Evolutionary conservation across 2,329 filamentous ascomycete species (phyloP), one percentile per base, ranked within the genome.

Genomic region (Ceratocystis cacaofunesta): DNA sequence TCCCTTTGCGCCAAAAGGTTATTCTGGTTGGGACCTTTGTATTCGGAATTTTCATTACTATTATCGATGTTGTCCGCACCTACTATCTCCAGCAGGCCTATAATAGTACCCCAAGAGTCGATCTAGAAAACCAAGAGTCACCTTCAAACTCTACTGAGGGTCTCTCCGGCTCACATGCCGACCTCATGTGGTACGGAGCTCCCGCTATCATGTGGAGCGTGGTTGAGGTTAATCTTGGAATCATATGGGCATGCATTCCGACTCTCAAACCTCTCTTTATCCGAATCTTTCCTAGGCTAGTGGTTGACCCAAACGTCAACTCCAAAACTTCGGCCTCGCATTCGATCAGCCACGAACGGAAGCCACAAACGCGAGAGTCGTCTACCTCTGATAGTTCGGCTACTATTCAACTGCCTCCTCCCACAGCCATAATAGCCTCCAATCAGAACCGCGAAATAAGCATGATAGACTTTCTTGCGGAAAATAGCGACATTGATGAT

Each of bases 191-290:
- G 85, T 91, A 92, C 72, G 89, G 89, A 0, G 90, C 89, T 0
- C 76, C 91, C 4, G 89, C 90, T 0, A 87, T 95, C 72, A 92
- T 96, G 89, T 97, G 92, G 92, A 92, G 89, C 17, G 88, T 87
- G 12, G 85, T 96, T 64, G 92, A 96, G 74, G 90, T 96, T 71
- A 94, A 95, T 69, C 79, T 95, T 1, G 92, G 90, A 19, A 91
- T 96, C 70, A 87, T 91, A 69, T 95, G 90, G 72, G 92, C 88
- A 52, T 96, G 91, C 71, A 88, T 96, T n/a, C 92, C 92, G 7
- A 92, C 88, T 0, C 77, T 96, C 68, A 96, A 96, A 73, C 92
- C 92, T 1, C 78, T 97, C 5, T 85, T 92, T 65, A 83, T 89
- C 69, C 79, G 79, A 67, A 78, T 85, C 63, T 74, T 85, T n/a